A percentile compares a stretch with the other conserved stretches of the same genome.
These are phyloP conservation scores for Luvunga scandens DNA, from an alignment of 345 rosid species.

Conservation along the genomic window DNA sequence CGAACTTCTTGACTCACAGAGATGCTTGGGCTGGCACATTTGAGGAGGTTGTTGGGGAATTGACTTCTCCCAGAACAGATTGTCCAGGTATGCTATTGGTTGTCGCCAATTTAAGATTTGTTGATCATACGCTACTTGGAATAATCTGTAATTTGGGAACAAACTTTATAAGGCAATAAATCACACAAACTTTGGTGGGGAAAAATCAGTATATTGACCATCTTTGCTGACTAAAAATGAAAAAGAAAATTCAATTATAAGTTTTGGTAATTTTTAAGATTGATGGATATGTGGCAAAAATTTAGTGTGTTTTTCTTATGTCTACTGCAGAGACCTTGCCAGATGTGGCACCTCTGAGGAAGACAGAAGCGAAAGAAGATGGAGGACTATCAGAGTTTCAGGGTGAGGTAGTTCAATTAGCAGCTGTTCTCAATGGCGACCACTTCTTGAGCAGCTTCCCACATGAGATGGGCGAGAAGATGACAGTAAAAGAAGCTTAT, in stretches of 20 bases:
- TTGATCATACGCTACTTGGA: neutral
- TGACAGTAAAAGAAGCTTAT: constrained; percentile 83
- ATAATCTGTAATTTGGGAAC: neutral
- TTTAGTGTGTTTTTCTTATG: neutral
- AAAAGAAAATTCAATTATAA: neutral
- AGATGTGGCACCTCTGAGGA: constrained; percentile 65
- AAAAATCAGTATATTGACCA: neutral
- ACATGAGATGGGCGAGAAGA: constrained; percentile 66
- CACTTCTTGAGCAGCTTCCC: constrained; percentile 87
- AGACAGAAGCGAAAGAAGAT: constrained; percentile 67
- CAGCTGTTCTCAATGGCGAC: constrained; percentile 90
- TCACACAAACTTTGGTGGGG: neutral
- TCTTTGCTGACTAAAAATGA: neutral
- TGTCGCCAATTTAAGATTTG: neutral
- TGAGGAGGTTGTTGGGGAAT: constrained; percentile 62
- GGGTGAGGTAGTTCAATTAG: constrained; percentile 85
- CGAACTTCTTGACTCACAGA: constrained; percentile 88
- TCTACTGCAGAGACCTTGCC: constrained; percentile 63
- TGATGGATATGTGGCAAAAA: neutral
- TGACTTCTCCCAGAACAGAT: constrained; percentile 81
- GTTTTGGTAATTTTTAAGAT: neutral
- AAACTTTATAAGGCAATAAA: neutral
- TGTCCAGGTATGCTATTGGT: constrained; percentile 59
- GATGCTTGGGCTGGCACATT: constrained; percentile 99
- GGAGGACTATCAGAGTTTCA: constrained; percentile 71